Percentiles rank a stretch among this genome's conserved stretches.
These are phyloP conservation scores for Trichoderma breve DNA, from an alignment of 2,329 filamentous ascomycete genomes.

Conservation along the genomic window DNA sequence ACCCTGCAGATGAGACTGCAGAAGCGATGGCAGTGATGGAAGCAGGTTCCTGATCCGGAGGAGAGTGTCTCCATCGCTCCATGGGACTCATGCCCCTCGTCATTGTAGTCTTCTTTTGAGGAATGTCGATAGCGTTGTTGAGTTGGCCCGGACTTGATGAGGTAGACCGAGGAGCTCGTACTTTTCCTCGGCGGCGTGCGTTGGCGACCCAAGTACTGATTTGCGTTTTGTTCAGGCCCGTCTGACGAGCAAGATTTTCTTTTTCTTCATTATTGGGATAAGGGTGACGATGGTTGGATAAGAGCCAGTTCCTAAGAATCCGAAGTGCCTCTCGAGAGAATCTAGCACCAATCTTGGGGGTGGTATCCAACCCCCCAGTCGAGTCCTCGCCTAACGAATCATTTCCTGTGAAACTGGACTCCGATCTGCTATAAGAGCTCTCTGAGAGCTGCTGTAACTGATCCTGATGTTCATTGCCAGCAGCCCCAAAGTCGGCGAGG, in stretches of 20 bases:
- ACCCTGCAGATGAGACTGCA: conserved; percentile 19
- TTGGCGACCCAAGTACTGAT: conserved; percentile 89
- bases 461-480: not conserved
- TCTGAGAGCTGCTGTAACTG: not conserved
- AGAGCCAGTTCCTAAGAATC: conserved; percentile 75
- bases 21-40: conserved; percentile 30
- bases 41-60: conserved; percentile 34
- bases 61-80: conserved; percentile 34
- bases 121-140: conserved; percentile 39
- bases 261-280: conserved; percentile 84
- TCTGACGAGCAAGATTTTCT: conserved; percentile 67
- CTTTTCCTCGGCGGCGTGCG: conserved; percentile 74
- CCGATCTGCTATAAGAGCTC: not conserved
- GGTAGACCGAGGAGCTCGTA: conserved; percentile 28
- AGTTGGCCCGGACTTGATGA: not conserved
- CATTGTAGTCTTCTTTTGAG: not conserved
- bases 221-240: conserved; percentile 73
- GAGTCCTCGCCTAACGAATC: not conserved
- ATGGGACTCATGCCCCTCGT: conserved; percentile 26
- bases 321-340: conserved; percentile 71
- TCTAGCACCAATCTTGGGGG: not conserved
- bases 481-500: not conserved
- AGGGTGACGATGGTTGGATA: conserved; percentile 70
- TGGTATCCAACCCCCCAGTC: not conserved
- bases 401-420: not conserved